Conservation (phyloP, 2,329 filamentous ascomycete species). For the Diaporthe ampelina region DNA sequence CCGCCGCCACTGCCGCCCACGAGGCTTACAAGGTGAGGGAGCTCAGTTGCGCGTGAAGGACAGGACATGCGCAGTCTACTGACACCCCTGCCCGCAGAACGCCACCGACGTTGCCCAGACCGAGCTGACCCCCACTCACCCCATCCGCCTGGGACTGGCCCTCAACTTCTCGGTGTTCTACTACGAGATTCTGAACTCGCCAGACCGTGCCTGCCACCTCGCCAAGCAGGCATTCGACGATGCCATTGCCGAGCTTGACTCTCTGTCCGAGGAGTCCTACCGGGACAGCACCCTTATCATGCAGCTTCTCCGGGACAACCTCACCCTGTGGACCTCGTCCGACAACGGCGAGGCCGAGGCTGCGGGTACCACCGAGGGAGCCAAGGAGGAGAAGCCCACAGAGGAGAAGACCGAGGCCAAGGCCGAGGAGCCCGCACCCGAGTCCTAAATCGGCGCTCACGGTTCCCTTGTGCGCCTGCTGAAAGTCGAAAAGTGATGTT, state of each 20-base stretch:
- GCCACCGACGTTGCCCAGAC: slow-evolving; percentile 98
- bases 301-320: slow-evolving; percentile 98
- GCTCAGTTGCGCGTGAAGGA: background rate
- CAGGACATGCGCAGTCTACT: slow-evolving; percentile 16
- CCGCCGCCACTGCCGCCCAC: slow-evolving; percentile 86
- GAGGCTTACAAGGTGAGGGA: slow-evolving; percentile 95
- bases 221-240: slow-evolving; percentile 99
- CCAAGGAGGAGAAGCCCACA: slow-evolving; percentile 69
- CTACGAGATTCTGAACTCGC: slow-evolving; percentile 99
- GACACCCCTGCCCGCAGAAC: slow-evolving; percentile 68
- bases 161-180: slow-evolving; percentile 99
- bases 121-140: slow-evolving; percentile 96
- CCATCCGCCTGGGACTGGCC: slow-evolving; percentile 96
- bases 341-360: slow-evolving; percentile 85
- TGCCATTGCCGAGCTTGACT: slow-evolving; percentile 98
- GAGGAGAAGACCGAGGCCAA: slow-evolving; percentile 71
- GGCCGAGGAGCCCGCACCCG: slow-evolving; percentile 59
- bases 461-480: slow-evolving; percentile 37
- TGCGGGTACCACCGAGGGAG: slow-evolving; percentile 66
- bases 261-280: slow-evolving; percentile 97
- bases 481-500: slow-evolving; percentile 40
- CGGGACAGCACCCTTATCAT: slow-evolving; percentile 99
- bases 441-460: slow-evolving; percentile 62
- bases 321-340: slow-evolving; percentile 97
- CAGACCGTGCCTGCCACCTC: slow-evolving; percentile 96